Base-by-base conservation (phyloP, 176 grass and related monocot species). In the Thalia dealbata region DNA sequence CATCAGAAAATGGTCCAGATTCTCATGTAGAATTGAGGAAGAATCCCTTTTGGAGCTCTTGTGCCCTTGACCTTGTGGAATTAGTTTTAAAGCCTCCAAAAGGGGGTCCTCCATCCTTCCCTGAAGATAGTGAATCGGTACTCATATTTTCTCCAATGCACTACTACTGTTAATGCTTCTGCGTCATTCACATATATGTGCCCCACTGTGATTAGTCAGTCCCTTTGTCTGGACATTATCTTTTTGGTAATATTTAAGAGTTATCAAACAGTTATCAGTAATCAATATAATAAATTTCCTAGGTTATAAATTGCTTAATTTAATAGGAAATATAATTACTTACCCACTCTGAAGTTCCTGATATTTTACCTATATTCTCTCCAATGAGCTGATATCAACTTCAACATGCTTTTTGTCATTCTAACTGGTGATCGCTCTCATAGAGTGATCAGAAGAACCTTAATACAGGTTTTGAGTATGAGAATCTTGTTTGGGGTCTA, bases 71-170 rank as follows among this genome's bases (percentile, higher is more conserved):
- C 29, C 79, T 96, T 67, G 76, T 90, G 12, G 70, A 82, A 55
- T 41, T 90, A 50, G 79, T 90, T 45, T 72, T 92, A 80, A 90
- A 77, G 70, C 89, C 92, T 87, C 89, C 80, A 69, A 80, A 89
- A 90, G 92, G 84, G 73, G 84, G 92, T 46, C 84, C 84, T 72
- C 92, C 84, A 87, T 21, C 77, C 71, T 82, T 96, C 79, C 89
- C 75, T 78, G 80, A 96, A 67, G 75, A 90, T 35, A 78, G 82
- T 77, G 92, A 96, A 56, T 78, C 83, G 75, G 92, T 92, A 87
- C 29, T 55, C 32, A 29, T 84, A 59, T 77, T 45, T 61, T 79
- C 35, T 43, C 32, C 4, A 29, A n/a, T 76, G 28, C 62, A 6
- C 6, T 48, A 8, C 11, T 48, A 48, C 4, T 10, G 11, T 48